Evolutionary conservation across 2,329 filamentous ascomycete species (phyloP).

Genomic region (Curvularia sp.): DNA sequence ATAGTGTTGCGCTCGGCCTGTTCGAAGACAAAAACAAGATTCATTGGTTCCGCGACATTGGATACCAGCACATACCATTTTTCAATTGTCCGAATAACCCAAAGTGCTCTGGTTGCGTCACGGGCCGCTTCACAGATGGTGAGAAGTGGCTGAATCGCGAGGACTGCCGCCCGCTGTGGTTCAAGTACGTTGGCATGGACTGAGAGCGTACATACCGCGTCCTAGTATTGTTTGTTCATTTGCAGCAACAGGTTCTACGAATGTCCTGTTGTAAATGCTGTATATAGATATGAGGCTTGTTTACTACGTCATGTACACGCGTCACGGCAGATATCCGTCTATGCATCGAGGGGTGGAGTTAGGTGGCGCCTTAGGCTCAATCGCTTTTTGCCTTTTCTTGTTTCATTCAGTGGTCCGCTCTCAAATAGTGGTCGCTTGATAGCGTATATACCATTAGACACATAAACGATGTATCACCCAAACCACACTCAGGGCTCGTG

Average conservation of each 20-base stretch:
- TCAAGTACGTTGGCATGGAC: slow-evolving; percentile 88
- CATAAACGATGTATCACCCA: background rate
- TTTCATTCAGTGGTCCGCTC: background rate
- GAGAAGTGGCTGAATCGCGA: slow-evolving; percentile 85
- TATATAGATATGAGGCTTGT: background rate
- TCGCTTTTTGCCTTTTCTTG: background rate
- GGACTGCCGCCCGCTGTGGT: slow-evolving; percentile 95
- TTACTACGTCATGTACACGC: background rate
- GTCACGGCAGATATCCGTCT: background rate
- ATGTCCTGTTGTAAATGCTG: background rate
- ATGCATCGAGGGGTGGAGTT: background rate
- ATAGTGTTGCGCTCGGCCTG: slow-evolving; percentile 88
- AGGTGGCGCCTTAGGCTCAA: background rate
- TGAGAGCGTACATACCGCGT: slow-evolving; percentile 45
- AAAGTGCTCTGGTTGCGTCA: slow-evolving; percentile 88
- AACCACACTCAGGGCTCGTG: background rate
- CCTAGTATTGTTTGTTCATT: background rate
- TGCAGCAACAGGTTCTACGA: too few species aligned
- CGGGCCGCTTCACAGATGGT: slow-evolving; percentile 87
- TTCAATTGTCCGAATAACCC: slow-evolving; percentile 98
- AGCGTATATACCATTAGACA: slow-evolving; percentile 18
- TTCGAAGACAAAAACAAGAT: slow-evolving; percentile 92
- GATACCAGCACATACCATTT: slow-evolving; percentile 97
- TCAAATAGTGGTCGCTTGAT: background rate
- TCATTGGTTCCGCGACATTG: slow-evolving; percentile 99